A percentile compares a stretch with the other conserved stretches of the same genome.
Conservation (phyloP, 768 basidiomycete genomes). For the Psilocybe cyanescens region DNA sequence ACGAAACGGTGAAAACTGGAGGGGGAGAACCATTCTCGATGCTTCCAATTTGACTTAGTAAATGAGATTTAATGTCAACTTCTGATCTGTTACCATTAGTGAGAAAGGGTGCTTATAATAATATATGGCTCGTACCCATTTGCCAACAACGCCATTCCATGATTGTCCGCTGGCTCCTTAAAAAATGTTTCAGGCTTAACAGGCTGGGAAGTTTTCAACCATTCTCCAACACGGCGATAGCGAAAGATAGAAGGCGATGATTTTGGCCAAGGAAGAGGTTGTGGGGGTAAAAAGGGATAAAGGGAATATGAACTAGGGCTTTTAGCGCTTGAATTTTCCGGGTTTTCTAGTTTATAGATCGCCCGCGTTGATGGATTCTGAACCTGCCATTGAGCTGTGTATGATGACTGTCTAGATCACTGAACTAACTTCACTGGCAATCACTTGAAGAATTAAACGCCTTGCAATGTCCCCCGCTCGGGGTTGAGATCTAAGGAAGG, state of each 20-base stretch:
- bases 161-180: neutral
- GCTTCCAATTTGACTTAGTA: neutral
- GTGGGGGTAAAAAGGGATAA: conserved; percentile 66
- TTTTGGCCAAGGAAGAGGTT: conserved; percentile 51
- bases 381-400: too few relatives aligned
- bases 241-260: conserved; percentile 53
- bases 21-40: neutral
- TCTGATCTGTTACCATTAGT: conserved; percentile 1
- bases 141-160: neutral
- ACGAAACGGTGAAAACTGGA: conserved; percentile 21
- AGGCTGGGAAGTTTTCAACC: conserved; percentile 37
- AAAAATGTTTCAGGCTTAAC: conserved; percentile 4
- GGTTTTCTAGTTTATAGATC: too few relatives aligned
- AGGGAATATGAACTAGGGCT: conserved; percentile 48
- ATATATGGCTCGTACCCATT: conserved; percentile 7
- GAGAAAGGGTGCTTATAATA: neutral
- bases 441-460: too few relatives aligned
- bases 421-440: too few relatives aligned
- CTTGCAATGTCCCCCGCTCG: too few relatives aligned
- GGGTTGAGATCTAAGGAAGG: too few relatives aligned
- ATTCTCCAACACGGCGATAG: conserved; percentile 64
- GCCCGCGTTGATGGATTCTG: neutral
- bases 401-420: too few relatives aligned
- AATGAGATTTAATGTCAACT: conserved; percentile 8
- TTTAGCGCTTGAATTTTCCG: too few relatives aligned